Evolutionary conservation across 1,284 basidiomycete species (phyloP).

Genomic region (Cutaneotrichosporon sp.): DNA sequence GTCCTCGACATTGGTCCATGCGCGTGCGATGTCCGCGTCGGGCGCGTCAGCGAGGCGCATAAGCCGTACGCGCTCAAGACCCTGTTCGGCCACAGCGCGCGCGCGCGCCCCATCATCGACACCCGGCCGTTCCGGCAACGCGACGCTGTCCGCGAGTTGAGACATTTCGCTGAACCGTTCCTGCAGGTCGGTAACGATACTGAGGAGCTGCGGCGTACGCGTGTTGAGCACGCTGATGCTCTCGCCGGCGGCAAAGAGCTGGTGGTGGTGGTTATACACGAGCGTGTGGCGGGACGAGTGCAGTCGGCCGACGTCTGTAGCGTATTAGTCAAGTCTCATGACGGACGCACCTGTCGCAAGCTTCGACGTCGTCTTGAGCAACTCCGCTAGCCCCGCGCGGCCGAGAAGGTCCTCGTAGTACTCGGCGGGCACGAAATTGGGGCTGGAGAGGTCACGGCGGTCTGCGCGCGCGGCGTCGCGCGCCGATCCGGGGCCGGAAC

Average conservation of each 20-base stretch:
- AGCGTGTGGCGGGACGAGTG: slow-evolving; percentile 43
- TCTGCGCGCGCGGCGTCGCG: slow-evolving; percentile 1
- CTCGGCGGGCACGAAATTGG: slow-evolving; percentile 32
- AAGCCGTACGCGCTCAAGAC: slow-evolving; percentile 26
- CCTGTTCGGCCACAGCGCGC: slow-evolving; percentile 6
- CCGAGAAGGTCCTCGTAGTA: slow-evolving; percentile 44
- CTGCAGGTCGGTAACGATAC: slow-evolving; percentile 43
- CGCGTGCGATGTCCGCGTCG: slow-evolving; percentile 3
- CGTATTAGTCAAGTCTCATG: neutral
- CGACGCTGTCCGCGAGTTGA: slow-evolving; percentile 39
- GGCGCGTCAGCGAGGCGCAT: slow-evolving; percentile 31
- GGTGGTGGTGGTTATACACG: slow-evolving; percentile 49
- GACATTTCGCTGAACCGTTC: slow-evolving; percentile 45
- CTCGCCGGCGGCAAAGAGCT: slow-evolving; percentile 47
- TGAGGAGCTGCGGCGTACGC: slow-evolving; percentile 45
- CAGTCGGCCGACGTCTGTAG: slow-evolving; percentile 43
- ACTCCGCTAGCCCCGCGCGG: slow-evolving; percentile 28
- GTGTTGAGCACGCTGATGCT: slow-evolving; percentile 45
- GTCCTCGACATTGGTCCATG: slow-evolving; percentile 10
- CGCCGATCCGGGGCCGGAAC: neutral
- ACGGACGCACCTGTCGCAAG: slow-evolving; percentile 33
- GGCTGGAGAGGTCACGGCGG: slow-evolving; percentile 5
- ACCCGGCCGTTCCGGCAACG: slow-evolving; percentile 20
- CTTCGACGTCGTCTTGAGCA: slow-evolving; percentile 33
- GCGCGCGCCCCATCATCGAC: slow-evolving; percentile 2